These are phyloP conservation scores for Colletotrichum lini DNA, from an alignment of 2,329 filamentous ascomycete genomes.

Conservation along the genomic window DNA sequence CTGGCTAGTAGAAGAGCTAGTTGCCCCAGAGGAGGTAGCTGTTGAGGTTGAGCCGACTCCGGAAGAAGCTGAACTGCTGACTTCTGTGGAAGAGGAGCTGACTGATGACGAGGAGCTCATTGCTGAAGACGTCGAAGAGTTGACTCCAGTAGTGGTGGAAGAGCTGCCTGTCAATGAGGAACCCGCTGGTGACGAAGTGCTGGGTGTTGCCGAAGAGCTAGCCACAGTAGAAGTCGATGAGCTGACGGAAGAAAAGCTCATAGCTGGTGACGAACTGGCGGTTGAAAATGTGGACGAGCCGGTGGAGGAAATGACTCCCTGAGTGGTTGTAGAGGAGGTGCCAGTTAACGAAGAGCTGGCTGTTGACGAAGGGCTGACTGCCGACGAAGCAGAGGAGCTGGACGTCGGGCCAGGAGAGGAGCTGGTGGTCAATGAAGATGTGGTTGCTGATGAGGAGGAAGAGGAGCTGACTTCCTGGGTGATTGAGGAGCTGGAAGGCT, in stretches of 20 bases:
- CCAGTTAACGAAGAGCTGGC: neutral
- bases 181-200: too few relatives aligned
- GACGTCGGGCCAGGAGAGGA: neutral
- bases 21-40: neutral
- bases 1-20: neutral
- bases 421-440: neutral
- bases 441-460: neutral
- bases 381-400: neutral
- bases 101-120: neutral
- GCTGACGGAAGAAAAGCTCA: neutral
- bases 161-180: neutral
- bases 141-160: neutral
- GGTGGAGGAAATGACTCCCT: neutral
- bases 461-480: neutral
- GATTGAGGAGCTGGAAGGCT: neutral
- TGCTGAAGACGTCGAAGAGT: neutral
- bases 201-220: too few relatives aligned
- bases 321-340: neutral
- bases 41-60: too few relatives aligned
- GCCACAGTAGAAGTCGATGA: neutral
- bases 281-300: neutral
- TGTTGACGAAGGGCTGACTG: neutral
- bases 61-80: neutral
- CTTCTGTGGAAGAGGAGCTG: neutral
- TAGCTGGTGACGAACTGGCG: neutral